These are phyloP conservation scores for Globisporangium spinosum DNA, from an alignment of 352 stramenopile species.

Conservation along the genomic window DNA sequence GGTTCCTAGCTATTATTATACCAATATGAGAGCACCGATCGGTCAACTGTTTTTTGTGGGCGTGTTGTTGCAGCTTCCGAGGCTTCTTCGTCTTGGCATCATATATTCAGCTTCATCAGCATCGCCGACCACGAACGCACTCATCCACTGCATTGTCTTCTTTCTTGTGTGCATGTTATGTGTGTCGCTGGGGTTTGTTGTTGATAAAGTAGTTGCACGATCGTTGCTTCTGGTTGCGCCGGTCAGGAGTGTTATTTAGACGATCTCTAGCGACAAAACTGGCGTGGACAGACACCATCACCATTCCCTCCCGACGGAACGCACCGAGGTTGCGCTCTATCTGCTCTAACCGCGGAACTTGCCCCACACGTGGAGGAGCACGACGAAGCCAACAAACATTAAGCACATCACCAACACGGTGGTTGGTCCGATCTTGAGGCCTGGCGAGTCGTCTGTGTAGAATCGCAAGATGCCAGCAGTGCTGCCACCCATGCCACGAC, in stretches of 20 bases:
- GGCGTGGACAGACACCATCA: slow-evolving; percentile 1
- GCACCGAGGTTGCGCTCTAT: slow-evolving; percentile 11
- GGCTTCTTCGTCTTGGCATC: slow-evolving; percentile 12
- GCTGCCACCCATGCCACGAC: slow-evolving; percentile 80
- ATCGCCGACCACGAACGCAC: slow-evolving; percentile 5
- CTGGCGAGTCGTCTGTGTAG: slow-evolving; percentile 96
- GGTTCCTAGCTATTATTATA: slow-evolving; percentile 40
- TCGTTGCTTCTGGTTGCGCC: slow-evolving; percentile 4
- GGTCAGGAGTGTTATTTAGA: slow-evolving; percentile 2
- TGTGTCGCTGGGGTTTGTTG: slow-evolving; percentile 11
- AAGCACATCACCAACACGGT: slow-evolving; percentile 94
- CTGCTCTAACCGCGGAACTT: slow-evolving; percentile 90
- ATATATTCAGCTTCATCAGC: slow-evolving; percentile 12
- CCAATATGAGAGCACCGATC: slow-evolving; percentile 20
- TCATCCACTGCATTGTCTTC: slow-evolving; percentile 11
- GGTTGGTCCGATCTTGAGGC: slow-evolving; percentile 94
- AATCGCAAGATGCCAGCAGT: slow-evolving; percentile 94
- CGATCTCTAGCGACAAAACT: slow-evolving; percentile 12
- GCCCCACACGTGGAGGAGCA: slow-evolving; percentile 96
- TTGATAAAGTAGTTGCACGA: slow-evolving; percentile 11
- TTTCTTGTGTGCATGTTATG: not conserved
- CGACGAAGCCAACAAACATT: slow-evolving; percentile 95
- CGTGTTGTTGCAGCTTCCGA: slow-evolving; percentile 9
- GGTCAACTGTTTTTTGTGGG: slow-evolving; percentile 10
- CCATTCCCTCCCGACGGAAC: not conserved